Conservation (phyloP, 768 basidiomycete species). For the Tylopilus vinaceipallidus region DNA sequence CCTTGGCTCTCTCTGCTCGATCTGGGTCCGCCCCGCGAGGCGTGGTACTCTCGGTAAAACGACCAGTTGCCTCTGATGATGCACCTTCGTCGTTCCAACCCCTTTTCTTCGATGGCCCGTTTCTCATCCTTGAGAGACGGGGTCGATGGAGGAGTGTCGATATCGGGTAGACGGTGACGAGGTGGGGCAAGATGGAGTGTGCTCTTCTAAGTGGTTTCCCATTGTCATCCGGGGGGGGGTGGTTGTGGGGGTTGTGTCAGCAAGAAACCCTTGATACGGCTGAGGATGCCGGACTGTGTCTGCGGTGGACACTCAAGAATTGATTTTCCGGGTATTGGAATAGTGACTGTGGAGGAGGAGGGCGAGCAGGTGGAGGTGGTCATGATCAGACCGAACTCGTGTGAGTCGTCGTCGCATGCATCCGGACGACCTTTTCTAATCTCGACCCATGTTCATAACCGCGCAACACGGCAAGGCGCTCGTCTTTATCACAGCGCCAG, state of each 20-base stretch:
- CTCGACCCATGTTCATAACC: no score
- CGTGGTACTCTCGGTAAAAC: conserved; percentile 85
- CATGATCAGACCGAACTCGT: no score
- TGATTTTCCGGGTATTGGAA: conserved; percentile 75
- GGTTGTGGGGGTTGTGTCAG: conserved; percentile 3
- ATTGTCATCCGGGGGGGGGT: conserved; percentile 7
- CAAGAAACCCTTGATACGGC: no score
- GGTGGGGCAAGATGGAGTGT: conserved; percentile 44
- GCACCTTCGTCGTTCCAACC: conserved; percentile 55
- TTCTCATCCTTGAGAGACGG: conserved; percentile 80
- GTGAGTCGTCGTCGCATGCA: no score
- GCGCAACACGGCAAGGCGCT: no score
- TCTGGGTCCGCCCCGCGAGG: no score
- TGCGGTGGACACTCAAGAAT: conserved; percentile 77
- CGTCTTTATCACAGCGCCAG: no score
- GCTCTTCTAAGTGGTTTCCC: no score
- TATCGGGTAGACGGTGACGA: conserved; percentile 89
- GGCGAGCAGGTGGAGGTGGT: conserved; percentile 37
- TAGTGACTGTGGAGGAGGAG: conserved; percentile 69
- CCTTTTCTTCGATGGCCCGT: conserved; percentile 71
- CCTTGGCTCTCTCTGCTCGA: conserved; percentile 69
- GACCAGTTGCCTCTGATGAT: conserved; percentile 35
- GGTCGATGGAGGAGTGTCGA: conserved; percentile 80
- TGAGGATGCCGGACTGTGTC: conserved; percentile 37
- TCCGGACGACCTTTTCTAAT: no score